Percentiles rank a stretch among this genome's conserved stretches.
Conservation (phyloP, 306 rosid species). For the Senna tora region DNA sequence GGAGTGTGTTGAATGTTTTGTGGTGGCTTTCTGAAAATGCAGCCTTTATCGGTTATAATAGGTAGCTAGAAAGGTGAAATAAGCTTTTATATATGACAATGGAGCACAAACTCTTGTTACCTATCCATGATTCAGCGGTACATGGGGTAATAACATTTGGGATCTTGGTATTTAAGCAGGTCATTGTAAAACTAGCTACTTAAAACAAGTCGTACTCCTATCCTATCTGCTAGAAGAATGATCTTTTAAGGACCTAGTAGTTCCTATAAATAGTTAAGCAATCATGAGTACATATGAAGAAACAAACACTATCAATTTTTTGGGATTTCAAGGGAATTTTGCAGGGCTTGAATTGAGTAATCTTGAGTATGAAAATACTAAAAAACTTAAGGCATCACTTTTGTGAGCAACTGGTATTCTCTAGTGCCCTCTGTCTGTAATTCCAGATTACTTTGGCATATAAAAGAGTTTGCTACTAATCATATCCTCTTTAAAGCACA, state of each 20-base stretch:
- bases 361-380: slow-evolving; percentile 17
- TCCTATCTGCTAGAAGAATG: background rate
- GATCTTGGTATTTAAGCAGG: background rate
- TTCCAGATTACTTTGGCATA: slow-evolving; percentile 37
- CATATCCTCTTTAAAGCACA: slow-evolving; percentile 54
- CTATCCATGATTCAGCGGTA: background rate
- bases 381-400: background rate
- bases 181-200: background rate
- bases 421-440: slow-evolving; percentile 27
- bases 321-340: background rate
- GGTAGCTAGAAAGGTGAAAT: background rate
- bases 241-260: background rate
- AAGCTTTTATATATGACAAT: background rate
- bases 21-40: background rate
- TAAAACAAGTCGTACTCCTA: background rate
- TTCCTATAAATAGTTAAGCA: background rate
- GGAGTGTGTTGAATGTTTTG: background rate
- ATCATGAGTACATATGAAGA: background rate
- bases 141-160: background rate
- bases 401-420: slow-evolving; percentile 15
- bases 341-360: background rate
- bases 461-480: slow-evolving; percentile 46
- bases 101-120: background rate
- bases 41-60: background rate
- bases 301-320: background rate